A percentile compares a stretch with the other conserved stretches of the same genome.
Conservation (phyloP, 768 basidiomycete genomes). For the Xanthoconium stramineum region DNA sequence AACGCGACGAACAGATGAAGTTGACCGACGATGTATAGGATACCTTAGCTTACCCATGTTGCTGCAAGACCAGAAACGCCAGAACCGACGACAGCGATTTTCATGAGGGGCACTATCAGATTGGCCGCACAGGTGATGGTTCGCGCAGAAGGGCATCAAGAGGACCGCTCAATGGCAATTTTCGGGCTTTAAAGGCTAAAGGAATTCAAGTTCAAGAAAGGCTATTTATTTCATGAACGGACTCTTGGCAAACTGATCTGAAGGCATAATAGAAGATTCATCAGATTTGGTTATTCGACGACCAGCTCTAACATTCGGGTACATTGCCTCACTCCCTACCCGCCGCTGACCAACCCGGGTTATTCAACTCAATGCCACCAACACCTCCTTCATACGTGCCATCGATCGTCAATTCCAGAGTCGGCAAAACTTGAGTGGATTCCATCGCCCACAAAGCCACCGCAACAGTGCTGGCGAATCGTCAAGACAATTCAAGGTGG, state of each 20-base stretch:
- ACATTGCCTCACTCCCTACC: conserved; percentile 13
- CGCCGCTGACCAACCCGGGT: conserved; percentile 51
- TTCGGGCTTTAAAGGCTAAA: background rate
- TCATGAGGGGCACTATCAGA: conserved; percentile 16
- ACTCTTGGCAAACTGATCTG: background rate
- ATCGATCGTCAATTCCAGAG: conserved; percentile 53
- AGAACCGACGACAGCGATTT: conserved; percentile 71
- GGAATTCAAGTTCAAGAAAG: background rate
- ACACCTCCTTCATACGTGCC: conserved; percentile 64
- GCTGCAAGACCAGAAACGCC: conserved; percentile 78
- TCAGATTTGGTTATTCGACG: background rate
- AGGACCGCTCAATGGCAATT: background rate
- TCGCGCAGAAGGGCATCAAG: background rate
- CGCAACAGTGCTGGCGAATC: conserved; percentile 44
- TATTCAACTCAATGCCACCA: conserved; percentile 51
- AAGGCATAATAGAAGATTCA: background rate
- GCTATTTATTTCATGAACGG: background rate
- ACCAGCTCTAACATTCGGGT: background rate
- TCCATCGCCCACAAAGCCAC: conserved; percentile 72
- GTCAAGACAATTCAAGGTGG: background rate
- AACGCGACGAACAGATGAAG: background rate
- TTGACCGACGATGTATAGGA: background rate
- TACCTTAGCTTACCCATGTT: conserved; percentile 53
- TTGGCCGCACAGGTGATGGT: background rate
- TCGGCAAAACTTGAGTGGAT: conserved; percentile 44